Conservation (phyloP, 2,329 filamentous ascomycete species). For the Cyphellophora attinorum region DNA sequence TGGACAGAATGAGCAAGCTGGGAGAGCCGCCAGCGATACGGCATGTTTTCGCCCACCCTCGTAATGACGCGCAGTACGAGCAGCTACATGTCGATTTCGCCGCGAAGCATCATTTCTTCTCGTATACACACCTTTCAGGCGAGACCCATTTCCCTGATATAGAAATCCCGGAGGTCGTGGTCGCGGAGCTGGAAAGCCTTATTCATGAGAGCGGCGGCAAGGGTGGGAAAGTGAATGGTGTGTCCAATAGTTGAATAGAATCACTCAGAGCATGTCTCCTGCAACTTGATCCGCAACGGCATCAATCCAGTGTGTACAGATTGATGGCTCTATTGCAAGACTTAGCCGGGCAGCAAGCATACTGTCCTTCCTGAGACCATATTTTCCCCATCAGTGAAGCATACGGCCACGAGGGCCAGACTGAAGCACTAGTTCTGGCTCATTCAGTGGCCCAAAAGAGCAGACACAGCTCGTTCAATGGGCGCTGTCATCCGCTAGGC, state of each 20-base stretch:
- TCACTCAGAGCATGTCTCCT: neutral
- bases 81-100: slow-evolving; percentile 3
- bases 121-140: slow-evolving; percentile 7
- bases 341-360: no score
- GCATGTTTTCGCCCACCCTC: slow-evolving; percentile 4
- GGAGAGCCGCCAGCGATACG: slow-evolving; percentile 2
- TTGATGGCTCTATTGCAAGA: no score
- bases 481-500: no score
- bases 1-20: slow-evolving; percentile 4
- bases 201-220: neutral
- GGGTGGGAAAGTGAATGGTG: neutral
- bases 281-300: neutral
- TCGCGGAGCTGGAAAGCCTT: slow-evolving; percentile 3
- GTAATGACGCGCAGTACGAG: slow-evolving; percentile 1
- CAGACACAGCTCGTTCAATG: no score
- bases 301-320: no score
- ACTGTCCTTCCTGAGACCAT: no score
- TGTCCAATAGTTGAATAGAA: neutral
- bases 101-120: slow-evolving; percentile 5
- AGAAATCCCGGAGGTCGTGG: slow-evolving; percentile 4
- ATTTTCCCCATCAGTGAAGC: no score
- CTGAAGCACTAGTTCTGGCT: no score
- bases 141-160: slow-evolving; percentile 8
- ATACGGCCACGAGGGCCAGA: no score
- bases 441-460: no score